Evolutionary conservation across 108 stramenopile species (phyloP), one percentile per base, ranked within the genome.

Genomic region (Fistulifera pelliculosa): DNA sequence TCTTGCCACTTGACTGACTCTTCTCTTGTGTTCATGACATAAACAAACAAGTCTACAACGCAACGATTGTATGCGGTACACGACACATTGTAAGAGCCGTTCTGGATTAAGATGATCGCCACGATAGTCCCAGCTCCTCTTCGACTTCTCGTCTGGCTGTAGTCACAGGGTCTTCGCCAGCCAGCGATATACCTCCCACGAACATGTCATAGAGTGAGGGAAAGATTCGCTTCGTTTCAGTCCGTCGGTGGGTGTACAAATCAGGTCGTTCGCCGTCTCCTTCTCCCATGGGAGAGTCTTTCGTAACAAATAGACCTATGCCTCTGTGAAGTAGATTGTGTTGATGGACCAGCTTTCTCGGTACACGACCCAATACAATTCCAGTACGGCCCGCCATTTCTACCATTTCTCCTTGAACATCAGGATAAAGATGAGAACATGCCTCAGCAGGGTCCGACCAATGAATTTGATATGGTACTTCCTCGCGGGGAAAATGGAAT

Each of bases 171-270:
- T 63, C 58, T 68, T 89, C 83, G 8, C 70, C 76, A 13, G 73
- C 60, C 19, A 64, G 35, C 0, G 78, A 75, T 1, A 89, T 71
- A 8, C 87, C 87, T n/a, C 87, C 87, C 0, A 89, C 81, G 62
- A 84, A 89, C 87, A 89, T 89, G 41, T 89, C 87, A 49, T 85
- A 89, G 14, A 89, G 54, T 12, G 70, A 70, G 12, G 87, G 87
- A 58, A 89, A 89, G 38, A 89, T 82, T 13, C 79, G 73, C 57
- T 89, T 89, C 12, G 68, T 68, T n/a, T 53, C 53, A 1, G 79
- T 68, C 15, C 87, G 73, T 38, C 72, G 83, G 57, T 89, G 87
- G 0, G 70, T 69, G 56, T 89, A 89, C 18, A 84, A 52, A 27
- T 65, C 51, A 15, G 77, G 75, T 12, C 28, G 27, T 12, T 28